These are phyloP conservation scores for Priceomyces melissophilus DNA, from an alignment of 805 yeast species.

Conservation along the genomic window DNA sequence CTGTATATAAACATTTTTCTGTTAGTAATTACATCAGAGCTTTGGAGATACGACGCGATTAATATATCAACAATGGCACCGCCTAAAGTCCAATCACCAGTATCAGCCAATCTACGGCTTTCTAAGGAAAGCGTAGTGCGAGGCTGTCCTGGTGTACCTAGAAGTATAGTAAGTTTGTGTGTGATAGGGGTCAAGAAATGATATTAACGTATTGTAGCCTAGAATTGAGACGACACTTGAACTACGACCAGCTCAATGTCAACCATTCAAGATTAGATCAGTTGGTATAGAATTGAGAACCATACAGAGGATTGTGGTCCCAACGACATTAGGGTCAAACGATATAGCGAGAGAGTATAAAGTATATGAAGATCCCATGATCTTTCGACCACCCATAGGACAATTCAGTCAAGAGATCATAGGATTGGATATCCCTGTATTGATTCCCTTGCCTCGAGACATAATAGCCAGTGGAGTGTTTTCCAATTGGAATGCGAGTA, in stretches of 20 bases:
- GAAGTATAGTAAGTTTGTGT: slow-evolving; percentile 28
- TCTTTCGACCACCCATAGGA: slow-evolving; percentile 39
- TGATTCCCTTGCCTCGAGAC: slow-evolving; percentile 54
- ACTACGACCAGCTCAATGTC: slow-evolving; percentile 48
- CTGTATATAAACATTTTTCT: no score
- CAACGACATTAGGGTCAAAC: slow-evolving; percentile 36
- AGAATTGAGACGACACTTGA: slow-evolving; percentile 56
- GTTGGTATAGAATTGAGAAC: slow-evolving; percentile 50
- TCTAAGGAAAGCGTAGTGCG: slow-evolving; percentile 50
- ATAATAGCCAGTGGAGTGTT: slow-evolving; percentile 52
- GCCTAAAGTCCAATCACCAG: slow-evolving; percentile 19
- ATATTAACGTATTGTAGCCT: slow-evolving; percentile 28
- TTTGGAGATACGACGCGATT: no score
- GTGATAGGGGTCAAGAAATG: background rate
- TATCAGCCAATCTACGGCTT: slow-evolving; percentile 42
- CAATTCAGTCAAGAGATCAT: slow-evolving; percentile 38
- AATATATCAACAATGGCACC: slow-evolving; percentile 7
- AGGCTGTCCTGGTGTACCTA: slow-evolving; percentile 70
- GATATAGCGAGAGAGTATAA: slow-evolving; percentile 32
- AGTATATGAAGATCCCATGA: slow-evolving; percentile 32
- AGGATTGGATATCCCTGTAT: slow-evolving; percentile 58
- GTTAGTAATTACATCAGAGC: no score
- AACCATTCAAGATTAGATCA: slow-evolving; percentile 44
- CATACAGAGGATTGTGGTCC: slow-evolving; percentile 43
- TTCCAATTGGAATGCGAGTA: slow-evolving; percentile 44